phyloP scores from a whole-genome alignment of 2,329 filamentous ascomycete genomes.

The Dothideomycetidae sp. region DNA sequence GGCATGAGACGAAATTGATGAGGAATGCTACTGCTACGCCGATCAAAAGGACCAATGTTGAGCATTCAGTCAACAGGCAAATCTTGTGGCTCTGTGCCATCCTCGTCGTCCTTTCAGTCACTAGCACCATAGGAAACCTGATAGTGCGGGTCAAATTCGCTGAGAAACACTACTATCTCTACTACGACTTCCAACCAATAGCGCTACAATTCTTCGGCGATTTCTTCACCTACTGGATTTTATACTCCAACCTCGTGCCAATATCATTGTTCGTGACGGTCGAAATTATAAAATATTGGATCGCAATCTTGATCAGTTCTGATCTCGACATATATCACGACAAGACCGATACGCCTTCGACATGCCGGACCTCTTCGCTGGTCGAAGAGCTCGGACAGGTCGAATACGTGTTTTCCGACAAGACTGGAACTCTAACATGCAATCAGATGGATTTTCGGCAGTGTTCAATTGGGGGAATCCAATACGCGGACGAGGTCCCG shows the following conservation, averaged over 20 bases:
- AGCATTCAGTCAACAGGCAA: slow-evolving; percentile 82
- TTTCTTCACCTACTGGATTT: slow-evolving; percentile 94
- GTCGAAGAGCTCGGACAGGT: slow-evolving; percentile 97
- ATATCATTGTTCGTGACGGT: slow-evolving; percentile 97
- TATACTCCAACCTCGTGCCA: slow-evolving; percentile 91
- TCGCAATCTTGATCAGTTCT: slow-evolving; percentile 93
- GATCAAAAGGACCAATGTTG: slow-evolving; percentile 94
- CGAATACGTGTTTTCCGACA: slow-evolving; percentile 97
- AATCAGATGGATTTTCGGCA: slow-evolving; percentile 99
- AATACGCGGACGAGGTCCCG: slow-evolving; percentile 82
- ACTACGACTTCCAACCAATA: slow-evolving; percentile 49
- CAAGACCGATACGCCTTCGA: slow-evolving; percentile 85
- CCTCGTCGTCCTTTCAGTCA: slow-evolving; percentile 67
- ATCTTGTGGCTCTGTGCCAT: slow-evolving; percentile 83
- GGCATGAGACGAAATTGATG: slow-evolving; percentile 98
- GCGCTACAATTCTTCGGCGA: slow-evolving; percentile 78
- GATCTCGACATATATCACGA: slow-evolving; percentile 98
- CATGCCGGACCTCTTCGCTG: slow-evolving; percentile 87
- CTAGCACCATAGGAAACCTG: slow-evolving; percentile 84
- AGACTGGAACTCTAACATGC: slow-evolving; percentile 93
- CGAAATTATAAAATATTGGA: slow-evolving; percentile 95
- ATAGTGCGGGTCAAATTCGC: slow-evolving; percentile 55
- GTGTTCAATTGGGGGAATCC: slow-evolving; percentile 80
- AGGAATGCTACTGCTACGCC: slow-evolving; percentile 92
- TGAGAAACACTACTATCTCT: slow-evolving; percentile 56